Evolutionary conservation across 257 asterid genomes (phyloP).

Genomic region (Solanum appendiculatum): DNA sequence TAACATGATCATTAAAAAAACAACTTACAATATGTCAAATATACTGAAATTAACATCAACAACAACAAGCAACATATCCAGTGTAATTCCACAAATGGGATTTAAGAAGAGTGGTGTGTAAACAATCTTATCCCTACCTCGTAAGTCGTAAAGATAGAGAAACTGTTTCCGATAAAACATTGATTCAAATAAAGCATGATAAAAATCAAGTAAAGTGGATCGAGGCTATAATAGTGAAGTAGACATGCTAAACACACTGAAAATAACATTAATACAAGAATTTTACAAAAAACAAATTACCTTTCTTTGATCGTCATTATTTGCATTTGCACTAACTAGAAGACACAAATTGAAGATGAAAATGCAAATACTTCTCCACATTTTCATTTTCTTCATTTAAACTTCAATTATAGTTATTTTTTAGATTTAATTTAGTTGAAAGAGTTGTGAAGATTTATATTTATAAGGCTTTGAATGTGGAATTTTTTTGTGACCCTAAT

Average conservation of each 20-base stretch:
- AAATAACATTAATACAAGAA: not conserved
- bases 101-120: accelerated
- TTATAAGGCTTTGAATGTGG: not conserved
- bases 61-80: not conserved
- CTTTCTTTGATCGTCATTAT: not conserved
- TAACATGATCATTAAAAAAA: not conserved
- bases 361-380: not conserved
- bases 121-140: not conserved
- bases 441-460: not conserved
- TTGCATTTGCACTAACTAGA: not conserved
- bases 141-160: not conserved
- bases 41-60: not conserved
- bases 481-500: not conserved
- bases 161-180: not conserved
- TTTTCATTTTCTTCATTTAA: not conserved
- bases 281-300: not conserved
- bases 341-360: not conserved
- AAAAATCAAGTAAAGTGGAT: not conserved
- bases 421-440: not conserved
- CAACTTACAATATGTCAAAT: not conserved
- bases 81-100: not conserved
- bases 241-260: not conserved
- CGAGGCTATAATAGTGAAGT: not conserved
- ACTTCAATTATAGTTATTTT: not conserved
- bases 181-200: not conserved